Evolutionary conservation across 495 filamentous ascomycete species (phyloP).

Genomic region (Clohesyomyces aquaticus): DNA sequence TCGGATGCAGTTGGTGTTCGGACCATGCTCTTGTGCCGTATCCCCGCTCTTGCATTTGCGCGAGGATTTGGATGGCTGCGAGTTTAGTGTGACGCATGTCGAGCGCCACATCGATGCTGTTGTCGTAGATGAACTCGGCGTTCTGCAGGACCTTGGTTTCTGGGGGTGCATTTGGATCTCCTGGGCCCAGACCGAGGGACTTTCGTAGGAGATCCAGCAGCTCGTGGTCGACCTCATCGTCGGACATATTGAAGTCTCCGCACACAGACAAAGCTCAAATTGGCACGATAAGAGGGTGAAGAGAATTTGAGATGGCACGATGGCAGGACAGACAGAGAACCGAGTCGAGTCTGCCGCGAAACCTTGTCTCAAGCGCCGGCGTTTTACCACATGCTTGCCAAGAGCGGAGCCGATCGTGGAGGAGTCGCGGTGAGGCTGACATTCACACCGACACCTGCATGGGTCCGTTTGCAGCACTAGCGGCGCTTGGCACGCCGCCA

Average conservation of each 20-base stretch:
- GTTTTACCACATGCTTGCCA: too few species aligned
- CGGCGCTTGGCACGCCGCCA: background rate
- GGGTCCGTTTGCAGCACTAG: too few species aligned
- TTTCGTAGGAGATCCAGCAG: constrained; percentile 84
- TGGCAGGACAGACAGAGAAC: too few species aligned
- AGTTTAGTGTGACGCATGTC: constrained; percentile 76
- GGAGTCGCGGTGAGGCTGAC: background rate
- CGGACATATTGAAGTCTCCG: constrained; percentile 65
- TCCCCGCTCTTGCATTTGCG: constrained; percentile 76
- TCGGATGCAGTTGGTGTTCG: constrained; percentile 87
- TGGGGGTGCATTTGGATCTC: constrained; percentile 48
- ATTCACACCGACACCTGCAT: too few species aligned
- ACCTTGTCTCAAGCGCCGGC: too few species aligned
- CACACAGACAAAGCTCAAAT: background rate
- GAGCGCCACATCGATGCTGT: constrained; percentile 88
- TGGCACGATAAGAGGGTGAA: background rate
- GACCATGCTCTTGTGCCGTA: constrained; percentile 88
- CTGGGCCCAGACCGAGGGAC: constrained; percentile 61
- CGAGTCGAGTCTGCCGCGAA: too few species aligned
- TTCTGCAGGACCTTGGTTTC: constrained; percentile 81
- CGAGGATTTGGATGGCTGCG: constrained; percentile 77
- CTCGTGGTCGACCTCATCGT: constrained; percentile 87
- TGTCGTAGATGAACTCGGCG: constrained; percentile 87
- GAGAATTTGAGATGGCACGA: background rate
- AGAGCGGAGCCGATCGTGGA: too few species aligned